phyloP scores from a whole-genome alignment of 371 early-diverging fungal species.

The Mycotypha africana region DNA sequence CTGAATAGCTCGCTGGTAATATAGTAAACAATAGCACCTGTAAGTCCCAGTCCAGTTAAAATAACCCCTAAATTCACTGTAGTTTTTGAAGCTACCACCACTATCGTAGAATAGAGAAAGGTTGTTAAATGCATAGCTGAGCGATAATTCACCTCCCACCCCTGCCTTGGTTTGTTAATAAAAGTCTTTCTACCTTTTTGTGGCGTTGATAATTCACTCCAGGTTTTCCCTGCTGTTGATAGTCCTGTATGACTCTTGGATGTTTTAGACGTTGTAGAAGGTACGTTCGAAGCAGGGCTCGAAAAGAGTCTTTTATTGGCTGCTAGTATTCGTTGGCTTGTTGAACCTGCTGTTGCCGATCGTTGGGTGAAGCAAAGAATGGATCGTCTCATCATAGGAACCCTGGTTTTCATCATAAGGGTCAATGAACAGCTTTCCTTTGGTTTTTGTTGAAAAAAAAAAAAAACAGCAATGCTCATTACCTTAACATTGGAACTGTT shows the following conservation, averaged over 20 bases:
- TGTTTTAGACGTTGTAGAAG: conserved; percentile 1
- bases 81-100: conserved; percentile 37
- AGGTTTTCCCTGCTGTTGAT: conserved; percentile 19
- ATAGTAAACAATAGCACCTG: conserved; percentile 29
- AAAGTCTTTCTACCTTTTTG: conserved; percentile 28
- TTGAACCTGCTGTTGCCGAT: too few relatives aligned
- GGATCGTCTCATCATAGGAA: too few relatives aligned
- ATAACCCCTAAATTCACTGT: conserved; percentile 36
- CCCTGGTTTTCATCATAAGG: too few relatives aligned
- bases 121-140: background rate
- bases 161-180: too few relatives aligned
- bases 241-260: background rate
- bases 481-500: too few relatives aligned
- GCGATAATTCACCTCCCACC: too few relatives aligned
- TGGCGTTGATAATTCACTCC: conserved; percentile 38
- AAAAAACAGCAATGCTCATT: too few relatives aligned
- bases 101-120: conserved; percentile 5
- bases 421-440: too few relatives aligned
- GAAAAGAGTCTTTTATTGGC: conserved; percentile 3
- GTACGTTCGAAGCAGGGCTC: conserved; percentile 12
- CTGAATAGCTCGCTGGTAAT: conserved; percentile 34
- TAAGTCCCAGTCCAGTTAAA: conserved; percentile 28
- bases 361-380: too few relatives aligned
- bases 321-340: too few relatives aligned
- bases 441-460: too few relatives aligned